Conservation (phyloP, 2,329 filamentous ascomycete species). For the Beauveria caledonica region DNA sequence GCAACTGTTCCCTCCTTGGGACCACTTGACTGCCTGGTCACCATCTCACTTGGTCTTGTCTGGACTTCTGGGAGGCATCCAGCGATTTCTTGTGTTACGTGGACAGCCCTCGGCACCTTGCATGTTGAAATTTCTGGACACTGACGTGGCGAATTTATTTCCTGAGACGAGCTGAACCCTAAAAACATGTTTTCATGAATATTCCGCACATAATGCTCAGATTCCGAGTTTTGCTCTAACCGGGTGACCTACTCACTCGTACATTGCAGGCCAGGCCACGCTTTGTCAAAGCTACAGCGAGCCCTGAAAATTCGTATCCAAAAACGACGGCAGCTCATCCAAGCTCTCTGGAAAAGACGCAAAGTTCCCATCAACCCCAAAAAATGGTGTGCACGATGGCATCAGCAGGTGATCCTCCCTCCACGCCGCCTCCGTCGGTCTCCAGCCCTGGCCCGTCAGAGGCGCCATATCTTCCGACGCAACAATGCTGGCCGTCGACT, state of each 20-base stretch:
- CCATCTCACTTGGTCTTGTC: not conserved
- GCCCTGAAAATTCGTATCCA: slow-evolving; percentile 10
- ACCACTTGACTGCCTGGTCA: not conserved
- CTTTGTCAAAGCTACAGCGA: not conserved
- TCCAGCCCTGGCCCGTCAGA: not conserved
- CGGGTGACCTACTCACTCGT: not conserved
- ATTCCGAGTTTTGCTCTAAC: not conserved
- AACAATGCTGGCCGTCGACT: slow-evolving; percentile 11
- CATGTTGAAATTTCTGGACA: not conserved
- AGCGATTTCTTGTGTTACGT: not conserved
- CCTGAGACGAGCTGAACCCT: no score
- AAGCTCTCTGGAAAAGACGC: slow-evolving; percentile 31
- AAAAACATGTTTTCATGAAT: no score
- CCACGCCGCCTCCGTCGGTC: slow-evolving; percentile 13
- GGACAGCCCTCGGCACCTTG: no score
- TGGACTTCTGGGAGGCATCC: not conserved
- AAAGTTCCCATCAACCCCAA: slow-evolving; percentile 29
- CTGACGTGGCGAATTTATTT: not conserved
- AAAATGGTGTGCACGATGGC: slow-evolving; percentile 24
- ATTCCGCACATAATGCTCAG: not conserved
- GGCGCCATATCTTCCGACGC: not conserved
- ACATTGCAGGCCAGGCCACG: not conserved
- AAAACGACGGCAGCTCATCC: slow-evolving; percentile 29
- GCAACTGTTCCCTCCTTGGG: not conserved
- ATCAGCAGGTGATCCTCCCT: slow-evolving; percentile 2